These are phyloP conservation scores for Zymoseptoria crescenta DNA, from an alignment of 2,329 filamentous ascomycete genomes.

Conservation along the genomic window DNA sequence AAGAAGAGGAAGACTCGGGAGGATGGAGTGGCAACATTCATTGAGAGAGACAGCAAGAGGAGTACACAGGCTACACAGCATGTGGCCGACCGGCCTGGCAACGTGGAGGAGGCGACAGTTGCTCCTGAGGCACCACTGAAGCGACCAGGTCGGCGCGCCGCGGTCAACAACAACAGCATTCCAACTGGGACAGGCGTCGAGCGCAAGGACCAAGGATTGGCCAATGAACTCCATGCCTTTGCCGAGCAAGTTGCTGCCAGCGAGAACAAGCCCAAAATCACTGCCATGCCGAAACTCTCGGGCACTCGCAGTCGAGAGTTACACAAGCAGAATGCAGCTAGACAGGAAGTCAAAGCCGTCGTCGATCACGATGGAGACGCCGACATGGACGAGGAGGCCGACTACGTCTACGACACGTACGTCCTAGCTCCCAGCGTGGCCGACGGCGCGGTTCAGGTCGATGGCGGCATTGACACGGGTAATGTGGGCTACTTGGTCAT, in stretches of 20 bases:
- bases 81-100: not conserved
- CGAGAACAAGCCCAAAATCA: slow-evolving; percentile 16
- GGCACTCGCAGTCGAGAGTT: slow-evolving; percentile 21
- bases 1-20: slow-evolving; percentile 15
- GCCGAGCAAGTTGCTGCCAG: slow-evolving; percentile 21
- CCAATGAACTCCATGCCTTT: slow-evolving; percentile 22
- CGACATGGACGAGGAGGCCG: slow-evolving; percentile 40
- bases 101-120: not conserved
- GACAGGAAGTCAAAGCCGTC: slow-evolving; percentile 3
- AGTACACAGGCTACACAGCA: slow-evolving; percentile 9
- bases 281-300: slow-evolving; percentile 22
- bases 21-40: slow-evolving; percentile 22
- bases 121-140: slow-evolving; percentile 10
- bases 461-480: slow-evolving; percentile 23
- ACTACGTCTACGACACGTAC: slow-evolving; percentile 57
- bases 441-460: slow-evolving; percentile 23
- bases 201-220: slow-evolving; percentile 15
- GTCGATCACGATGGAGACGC: slow-evolving; percentile 26
- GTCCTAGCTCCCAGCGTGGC: slow-evolving; percentile 35
- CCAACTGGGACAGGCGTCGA: not conserved
- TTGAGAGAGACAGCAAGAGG: slow-evolving; percentile 16
- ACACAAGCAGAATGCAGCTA: slow-evolving; percentile 15
- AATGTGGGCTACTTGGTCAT: slow-evolving; percentile 43
- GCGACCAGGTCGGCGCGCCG: slow-evolving; percentile 18
- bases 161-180: slow-evolving; percentile 7